Percentiles rank a stretch among this genome's conserved stretches.
phyloP scores from a whole-genome alignment of 345 rosid species.

The Turnera subulata region DNA sequence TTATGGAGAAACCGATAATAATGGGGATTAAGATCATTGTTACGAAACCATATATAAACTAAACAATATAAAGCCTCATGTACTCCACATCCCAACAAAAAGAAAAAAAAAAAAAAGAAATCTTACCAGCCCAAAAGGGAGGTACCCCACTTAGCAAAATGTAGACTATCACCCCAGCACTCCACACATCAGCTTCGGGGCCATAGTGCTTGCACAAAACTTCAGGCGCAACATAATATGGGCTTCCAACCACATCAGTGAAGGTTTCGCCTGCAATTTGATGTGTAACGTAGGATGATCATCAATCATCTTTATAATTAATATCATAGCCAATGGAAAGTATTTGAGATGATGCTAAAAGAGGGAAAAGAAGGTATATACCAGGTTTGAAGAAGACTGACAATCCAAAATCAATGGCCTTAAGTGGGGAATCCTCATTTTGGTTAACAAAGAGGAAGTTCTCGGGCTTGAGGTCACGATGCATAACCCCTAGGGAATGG shows the following conservation, averaged over 20 bases:
- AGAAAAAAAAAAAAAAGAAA: too few relatives aligned
- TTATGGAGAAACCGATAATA: too few relatives aligned
- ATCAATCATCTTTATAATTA: too few relatives aligned
- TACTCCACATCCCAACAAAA: too few relatives aligned
- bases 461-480: constrained; percentile 86
- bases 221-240: constrained; percentile 91
- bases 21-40: too few relatives aligned
- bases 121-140: constrained; percentile 94
- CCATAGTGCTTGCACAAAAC: constrained; percentile 63
- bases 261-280: constrained; percentile 57
- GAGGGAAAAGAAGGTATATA: constrained; percentile 19
- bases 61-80: too few relatives aligned
- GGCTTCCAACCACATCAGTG: constrained; percentile 86
- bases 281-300: too few relatives aligned
- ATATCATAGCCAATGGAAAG: too few relatives aligned
- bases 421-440: constrained; percentile 67
- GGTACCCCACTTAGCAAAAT: constrained; percentile 80
- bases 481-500: constrained; percentile 80
- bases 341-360: background rate
- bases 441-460: constrained; percentile 67
- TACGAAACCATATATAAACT: too few relatives aligned
- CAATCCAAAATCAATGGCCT: constrained; percentile 84
- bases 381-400: constrained; percentile 77
- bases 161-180: constrained; percentile 87
- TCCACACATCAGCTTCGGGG: constrained; percentile 90